A percentile compares a stretch with the other conserved stretches of the same genome.
These are phyloP conservation scores for Lepidium africanum DNA, from an alignment of 345 rosid genomes.

Conservation along the genomic window DNA sequence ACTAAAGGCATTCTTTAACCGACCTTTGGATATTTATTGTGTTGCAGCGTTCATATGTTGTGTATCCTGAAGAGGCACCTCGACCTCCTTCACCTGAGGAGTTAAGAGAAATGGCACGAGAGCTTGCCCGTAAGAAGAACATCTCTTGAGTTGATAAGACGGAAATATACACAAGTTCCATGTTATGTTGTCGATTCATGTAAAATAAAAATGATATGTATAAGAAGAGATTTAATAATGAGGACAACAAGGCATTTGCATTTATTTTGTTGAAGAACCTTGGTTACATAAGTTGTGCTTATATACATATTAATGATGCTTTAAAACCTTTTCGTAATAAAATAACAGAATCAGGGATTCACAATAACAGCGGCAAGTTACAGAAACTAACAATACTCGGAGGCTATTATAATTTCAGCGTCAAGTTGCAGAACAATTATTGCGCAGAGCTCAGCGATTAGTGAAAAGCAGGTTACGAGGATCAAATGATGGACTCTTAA, in stretches of 20 bases:
- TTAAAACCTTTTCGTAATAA: too few species aligned
- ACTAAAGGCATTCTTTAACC: background rate
- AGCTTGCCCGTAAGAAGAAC: conserved; percentile 41
- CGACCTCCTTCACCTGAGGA: conserved; percentile 49
- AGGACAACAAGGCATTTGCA: background rate
- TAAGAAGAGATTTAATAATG: background rate
- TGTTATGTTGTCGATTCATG: background rate
- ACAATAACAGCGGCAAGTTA: too few species aligned
- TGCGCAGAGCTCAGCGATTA: too few species aligned
- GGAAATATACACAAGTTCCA: background rate
- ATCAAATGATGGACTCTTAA: too few species aligned
- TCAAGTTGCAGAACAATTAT: too few species aligned
- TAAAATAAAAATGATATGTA: background rate
- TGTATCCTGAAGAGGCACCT: conserved; percentile 35
- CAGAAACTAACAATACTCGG: too few species aligned
- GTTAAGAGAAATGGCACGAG: conserved; percentile 47
- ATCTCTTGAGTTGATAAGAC: background rate
- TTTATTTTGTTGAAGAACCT: background rate
- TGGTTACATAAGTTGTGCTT: background rate
- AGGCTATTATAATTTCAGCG: too few species aligned
- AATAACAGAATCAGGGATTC: too few species aligned
- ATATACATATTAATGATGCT: background rate
- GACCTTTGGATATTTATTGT: background rate
- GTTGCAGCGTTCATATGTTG: conserved; percentile 33
- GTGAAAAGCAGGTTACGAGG: too few species aligned